Evolutionary conservation across 2,329 filamentous ascomycete species (phyloP), one percentile per base, ranked within the genome.

Genomic region (Sarocladium oryzae): DNA sequence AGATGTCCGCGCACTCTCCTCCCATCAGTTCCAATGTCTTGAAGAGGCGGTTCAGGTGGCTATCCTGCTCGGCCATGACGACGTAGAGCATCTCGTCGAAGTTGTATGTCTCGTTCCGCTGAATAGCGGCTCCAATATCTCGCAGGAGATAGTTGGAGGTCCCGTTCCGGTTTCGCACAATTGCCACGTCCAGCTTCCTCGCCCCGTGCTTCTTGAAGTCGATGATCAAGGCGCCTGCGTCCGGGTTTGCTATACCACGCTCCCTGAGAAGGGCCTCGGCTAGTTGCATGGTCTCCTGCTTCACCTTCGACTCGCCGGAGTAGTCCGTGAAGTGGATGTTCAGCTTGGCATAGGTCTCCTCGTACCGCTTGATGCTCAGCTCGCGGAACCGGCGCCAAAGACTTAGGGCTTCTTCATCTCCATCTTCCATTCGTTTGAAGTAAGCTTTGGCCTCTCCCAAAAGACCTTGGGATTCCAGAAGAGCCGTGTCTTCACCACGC

Each of bases 61-160:
- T 35, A 37, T 68, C 65, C 40, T 70, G 68, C 20, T 68, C 63
- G 1, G 58, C 52, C 1, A 61, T 57, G 15, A 69, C 69, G n/a
- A 72, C 67, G 35, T 70, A 72, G 2, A 71, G 55, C 67, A 70
- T 67, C 56, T 66, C 62, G 55, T 70, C 66, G 33, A 70, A 69
- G 1, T 49, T 18, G 51, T 66, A 63, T 32, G 76, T 75, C 52
- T 84, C 74, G n/a, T 57, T 50, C 23, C 57, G 50, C 36, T 60
- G 82, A 18, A 81, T 63, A 26, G 81, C 81, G 4, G 82, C 81
- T 11, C 81, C 85, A 37, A 88, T 79, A 62, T 88, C 85, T 58
- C 85, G 78, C 24, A 85, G 83, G 32, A 88, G 72, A 64, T 88
- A 88, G 1, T 84, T 74, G 10, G 80, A 80, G 2, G 81, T 86